Percentiles rank a stretch among this genome's conserved stretches.
These are phyloP conservation scores for Dothistroma pini DNA, from an alignment of 2,329 filamentous ascomycete genomes.

Conservation along the genomic window DNA sequence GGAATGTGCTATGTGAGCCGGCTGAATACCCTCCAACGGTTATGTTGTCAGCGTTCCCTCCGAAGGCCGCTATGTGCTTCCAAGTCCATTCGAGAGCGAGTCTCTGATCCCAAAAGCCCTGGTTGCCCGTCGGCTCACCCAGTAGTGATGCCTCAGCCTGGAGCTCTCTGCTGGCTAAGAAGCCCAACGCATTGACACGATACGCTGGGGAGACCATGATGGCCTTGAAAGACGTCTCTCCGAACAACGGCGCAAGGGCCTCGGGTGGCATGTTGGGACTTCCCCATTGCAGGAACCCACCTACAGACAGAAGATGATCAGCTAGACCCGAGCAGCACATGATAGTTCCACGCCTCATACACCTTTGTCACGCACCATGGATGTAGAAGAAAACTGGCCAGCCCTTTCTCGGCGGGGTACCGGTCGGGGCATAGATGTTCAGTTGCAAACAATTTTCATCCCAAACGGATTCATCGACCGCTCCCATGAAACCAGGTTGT, in stretches of 20 bases:
- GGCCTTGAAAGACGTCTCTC: constrained; percentile 47
- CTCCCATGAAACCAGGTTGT: constrained; percentile 40
- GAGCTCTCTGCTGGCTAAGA: constrained; percentile 51
- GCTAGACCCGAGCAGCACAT: constrained; percentile 22
- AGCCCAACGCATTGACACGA: constrained; percentile 55
- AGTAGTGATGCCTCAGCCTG: constrained; percentile 39
- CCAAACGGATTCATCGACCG: constrained; percentile 33
- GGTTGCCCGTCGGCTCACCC: constrained; percentile 46
- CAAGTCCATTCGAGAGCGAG: constrained; percentile 54
- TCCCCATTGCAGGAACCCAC: constrained; percentile 56
- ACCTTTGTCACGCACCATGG: constrained; percentile 36
- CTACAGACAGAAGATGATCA: not conserved
- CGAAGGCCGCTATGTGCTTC: constrained; percentile 49
- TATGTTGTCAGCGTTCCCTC: constrained; percentile 49
- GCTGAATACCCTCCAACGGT: constrained; percentile 56
- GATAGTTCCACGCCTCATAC: not conserved
- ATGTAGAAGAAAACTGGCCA: constrained; percentile 60
- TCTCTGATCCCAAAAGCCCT: constrained; percentile 57
- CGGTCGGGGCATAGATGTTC: constrained; percentile 54
- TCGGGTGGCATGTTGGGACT: constrained; percentile 44
- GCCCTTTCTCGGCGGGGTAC: constrained; percentile 42
- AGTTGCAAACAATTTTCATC: constrained; percentile 56
- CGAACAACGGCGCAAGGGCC: constrained; percentile 45
- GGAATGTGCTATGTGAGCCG: constrained; percentile 54
- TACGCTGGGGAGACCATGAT: constrained; percentile 56